These are phyloP conservation scores for Salvia sclarea DNA, from an alignment of 305 asterid genomes.

Conservation along the genomic window DNA sequence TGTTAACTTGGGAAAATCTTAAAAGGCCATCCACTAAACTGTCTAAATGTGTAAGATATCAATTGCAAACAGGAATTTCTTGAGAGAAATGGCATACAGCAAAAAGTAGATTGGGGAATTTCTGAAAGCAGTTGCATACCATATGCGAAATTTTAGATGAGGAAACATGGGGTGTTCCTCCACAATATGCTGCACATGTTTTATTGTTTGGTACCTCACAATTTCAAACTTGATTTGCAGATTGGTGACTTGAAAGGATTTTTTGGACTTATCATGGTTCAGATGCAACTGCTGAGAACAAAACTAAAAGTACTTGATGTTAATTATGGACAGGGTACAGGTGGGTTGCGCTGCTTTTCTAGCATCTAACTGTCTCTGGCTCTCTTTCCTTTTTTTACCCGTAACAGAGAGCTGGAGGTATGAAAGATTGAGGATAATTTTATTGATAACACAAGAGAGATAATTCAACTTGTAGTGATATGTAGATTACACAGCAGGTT, in stretches of 20 bases:
- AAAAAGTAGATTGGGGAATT: not conserved
- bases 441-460: constrained; percentile 1
- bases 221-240: constrained; percentile 42
- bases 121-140: not conserved
- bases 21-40: not conserved
- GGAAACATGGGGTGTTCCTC: constrained; percentile 3
- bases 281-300: constrained; percentile 56
- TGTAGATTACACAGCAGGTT: not conserved
- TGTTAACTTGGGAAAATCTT: not conserved
- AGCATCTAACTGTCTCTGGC: constrained; percentile 8
- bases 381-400: not conserved
- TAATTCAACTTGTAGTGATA: not conserved
- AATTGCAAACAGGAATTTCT: not conserved
- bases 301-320: constrained; percentile 64
- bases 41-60: not conserved
- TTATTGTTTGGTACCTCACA: not conserved
- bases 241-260: constrained; percentile 79
- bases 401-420: constrained; percentile 10
- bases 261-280: constrained; percentile 62
- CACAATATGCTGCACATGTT: not conserved
- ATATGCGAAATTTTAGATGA: not conserved
- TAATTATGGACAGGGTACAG: constrained; percentile 65
- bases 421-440: not conserved
- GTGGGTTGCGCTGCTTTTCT: constrained; percentile 42
- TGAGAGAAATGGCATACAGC: not conserved